Evolutionary conservation across 1,284 basidiomycete species (phyloP), one percentile per base, ranked within the genome.

Genomic region (Grifola frondosa): DNA sequence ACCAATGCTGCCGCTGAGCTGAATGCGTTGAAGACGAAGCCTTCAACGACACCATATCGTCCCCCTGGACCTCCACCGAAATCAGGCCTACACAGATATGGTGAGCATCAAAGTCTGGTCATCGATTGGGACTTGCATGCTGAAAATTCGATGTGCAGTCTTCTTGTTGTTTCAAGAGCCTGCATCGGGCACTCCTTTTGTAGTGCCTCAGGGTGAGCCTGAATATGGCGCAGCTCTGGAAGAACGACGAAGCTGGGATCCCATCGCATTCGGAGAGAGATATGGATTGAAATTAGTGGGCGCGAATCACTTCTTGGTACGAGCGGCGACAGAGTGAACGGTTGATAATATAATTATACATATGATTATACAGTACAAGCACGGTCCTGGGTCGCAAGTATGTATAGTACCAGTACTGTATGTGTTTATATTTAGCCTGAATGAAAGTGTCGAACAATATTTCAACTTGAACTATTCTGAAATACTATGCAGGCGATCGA

Each of bases 81-180:
- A 7, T 77, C 75, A 13, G 81, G 80, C 0, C 52, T 71, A 10
- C 82, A 84, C 50, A 67, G 81, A 50, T 84, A 84, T 48, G 71
- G 81, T 82, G 30, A 50, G 67, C 58, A 7, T 7, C 19, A 37
- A 2, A 29, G 16, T 11, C 17, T 19, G 34, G 10, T 37, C 16
- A 33, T 34, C 19, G 4, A 38, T n/a, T 38, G 15, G 17, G n/a
- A 8, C 11, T 17, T 28, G 19, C 22, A 26, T 25, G 32, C 31
- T 49, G 24, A 48, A 38, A 9, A 8, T 34, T 24, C n/a, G 41
- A 11, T 38, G 11, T 16, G 11, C 47, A 77, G 82, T 73, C 7
- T 80, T 84, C 56, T 60, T 84, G 5, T 66, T 84, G 6, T 84
- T 78, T 57, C 70, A 80, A 54, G 83, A 86, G 53, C 81, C 81